A percentile compares a stretch with the other conserved stretches of the same genome.
Conservation (phyloP, 345 rosid species). For the Iberis pinnata region DNA sequence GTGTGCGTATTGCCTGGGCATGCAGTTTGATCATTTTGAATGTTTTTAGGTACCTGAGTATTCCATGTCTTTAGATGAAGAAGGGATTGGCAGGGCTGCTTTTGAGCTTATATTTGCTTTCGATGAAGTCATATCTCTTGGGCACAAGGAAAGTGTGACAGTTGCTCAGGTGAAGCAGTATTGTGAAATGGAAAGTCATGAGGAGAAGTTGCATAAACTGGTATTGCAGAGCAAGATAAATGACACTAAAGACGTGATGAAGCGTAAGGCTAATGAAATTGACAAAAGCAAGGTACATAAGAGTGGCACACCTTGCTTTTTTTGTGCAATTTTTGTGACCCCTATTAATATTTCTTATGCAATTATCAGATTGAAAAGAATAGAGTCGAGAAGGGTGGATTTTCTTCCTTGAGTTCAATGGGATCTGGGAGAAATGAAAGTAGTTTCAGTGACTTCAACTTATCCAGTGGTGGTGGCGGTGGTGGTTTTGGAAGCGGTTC, state of each 20-base stretch:
- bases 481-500: conserved; percentile 82
- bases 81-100: conserved; percentile 74
- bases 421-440: conserved; percentile 88
- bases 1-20: background rate
- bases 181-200: conserved; percentile 99
- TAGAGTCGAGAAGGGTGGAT: conserved; percentile 83
- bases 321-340: conserved; percentile 5
- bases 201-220: conserved; percentile 94
- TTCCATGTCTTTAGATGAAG: conserved; percentile 75
- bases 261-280: conserved; percentile 97
- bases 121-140: conserved; percentile 97
- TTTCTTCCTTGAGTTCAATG: conserved; percentile 76
- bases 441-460: conserved; percentile 72
- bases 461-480: conserved; percentile 66
- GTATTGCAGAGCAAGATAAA: conserved; percentile 95
- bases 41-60: conserved; percentile 87
- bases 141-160: conserved; percentile 97
- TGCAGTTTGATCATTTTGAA: conserved; percentile 40
- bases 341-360: conserved; percentile 17
- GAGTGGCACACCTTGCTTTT: conserved; percentile 6
- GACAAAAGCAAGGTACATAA: conserved; percentile 88
- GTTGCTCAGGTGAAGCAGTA: conserved; percentile 94
- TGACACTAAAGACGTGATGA: conserved; percentile 97
- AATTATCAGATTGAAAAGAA: conserved; percentile 77
- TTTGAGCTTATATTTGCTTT: conserved; percentile 94